Evolutionary conservation across 768 basidiomycete species (phyloP), one percentile per base, ranked within the genome.

Genomic region (Aureoboletus auriporus): DNA sequence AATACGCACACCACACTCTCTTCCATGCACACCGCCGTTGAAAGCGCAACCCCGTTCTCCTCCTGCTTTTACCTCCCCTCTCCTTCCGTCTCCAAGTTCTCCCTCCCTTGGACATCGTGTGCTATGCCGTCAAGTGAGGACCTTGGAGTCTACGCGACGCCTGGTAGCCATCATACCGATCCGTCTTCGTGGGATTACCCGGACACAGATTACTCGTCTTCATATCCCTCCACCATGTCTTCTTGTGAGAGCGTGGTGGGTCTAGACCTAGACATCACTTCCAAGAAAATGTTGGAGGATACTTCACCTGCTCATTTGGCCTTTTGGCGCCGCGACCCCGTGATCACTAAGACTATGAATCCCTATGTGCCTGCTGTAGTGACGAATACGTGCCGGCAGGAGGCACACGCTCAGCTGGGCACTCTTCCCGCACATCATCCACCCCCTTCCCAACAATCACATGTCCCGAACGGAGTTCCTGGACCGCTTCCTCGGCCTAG

Each of bases 1-100:
- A 78, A 78, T 12, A 75, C 78, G 33, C 61, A 63, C 43, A 70
- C 71, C 26, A 71, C 70, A 0, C 69, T 72, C 14, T 82, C 83
- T 29, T 84, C 84, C 26, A 86, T 88, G 84, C 84, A 84, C 50
- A 88, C 86, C 16, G 86, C 86, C 34, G 78, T 86, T 41, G 86
- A 87, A 65, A 63, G 59, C 30, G 76, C 78, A 47, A 81, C 78
- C 46, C 73, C 76, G 11, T 81, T 79, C 56, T 75, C 77, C 14
- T 80, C 80, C 1, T 76, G 78, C 46, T 82, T 77, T 54, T 81
- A 76, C 56, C 66, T 80, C 46, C 69, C 71, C 46, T 76, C 74
- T 33, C 71, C 76, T 33, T 72, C 73, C 14, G 51, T 67, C 13
- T 70, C 73, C 16, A 69, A 67, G 55, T 54, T 63, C 27, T 71